Conservation (phyloP, 2,329 filamentous ascomycete genomes). For the Metarhizium humberi region DNA sequence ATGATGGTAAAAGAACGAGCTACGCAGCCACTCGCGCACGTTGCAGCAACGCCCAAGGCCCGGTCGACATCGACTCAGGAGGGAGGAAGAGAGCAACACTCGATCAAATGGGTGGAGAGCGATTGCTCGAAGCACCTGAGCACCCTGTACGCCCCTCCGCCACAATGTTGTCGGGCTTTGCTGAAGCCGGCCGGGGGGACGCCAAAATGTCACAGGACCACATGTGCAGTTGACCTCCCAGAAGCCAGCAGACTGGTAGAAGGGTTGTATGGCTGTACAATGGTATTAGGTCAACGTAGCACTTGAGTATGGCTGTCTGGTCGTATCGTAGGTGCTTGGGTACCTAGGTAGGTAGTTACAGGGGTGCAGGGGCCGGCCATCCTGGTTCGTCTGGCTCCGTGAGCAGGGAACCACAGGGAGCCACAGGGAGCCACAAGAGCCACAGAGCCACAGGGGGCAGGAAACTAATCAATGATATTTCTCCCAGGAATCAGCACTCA, state of each 20-base stretch:
- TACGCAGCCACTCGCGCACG: background rate
- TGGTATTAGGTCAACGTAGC: too few relatives aligned
- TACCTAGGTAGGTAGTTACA: conserved; percentile 3
- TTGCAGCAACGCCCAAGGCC: background rate
- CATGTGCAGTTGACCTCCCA: background rate
- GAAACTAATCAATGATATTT: background rate
- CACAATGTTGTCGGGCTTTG: conserved; percentile 13
- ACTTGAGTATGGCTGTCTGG: too few relatives aligned
- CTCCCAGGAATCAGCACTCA: conserved; percentile 4
- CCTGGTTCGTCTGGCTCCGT: conserved; percentile 1
- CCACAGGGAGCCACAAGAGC: background rate
- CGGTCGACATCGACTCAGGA: background rate
- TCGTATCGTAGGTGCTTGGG: too few relatives aligned
- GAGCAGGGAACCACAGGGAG: background rate
- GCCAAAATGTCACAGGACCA: background rate
- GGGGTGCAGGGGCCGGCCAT: conserved; percentile 9
- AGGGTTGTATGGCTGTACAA: background rate
- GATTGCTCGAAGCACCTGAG: background rate
- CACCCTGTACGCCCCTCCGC: conserved; percentile 12
- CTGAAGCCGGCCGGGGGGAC: conserved; percentile 1
- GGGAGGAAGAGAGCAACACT: background rate
- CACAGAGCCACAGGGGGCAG: background rate
- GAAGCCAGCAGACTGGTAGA: background rate
- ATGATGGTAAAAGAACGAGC: conserved; percentile 1
- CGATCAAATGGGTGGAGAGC: background rate